Conservation (phyloP, 352 stramenopile genomes). For the Peronospora belbahrii region DNA sequence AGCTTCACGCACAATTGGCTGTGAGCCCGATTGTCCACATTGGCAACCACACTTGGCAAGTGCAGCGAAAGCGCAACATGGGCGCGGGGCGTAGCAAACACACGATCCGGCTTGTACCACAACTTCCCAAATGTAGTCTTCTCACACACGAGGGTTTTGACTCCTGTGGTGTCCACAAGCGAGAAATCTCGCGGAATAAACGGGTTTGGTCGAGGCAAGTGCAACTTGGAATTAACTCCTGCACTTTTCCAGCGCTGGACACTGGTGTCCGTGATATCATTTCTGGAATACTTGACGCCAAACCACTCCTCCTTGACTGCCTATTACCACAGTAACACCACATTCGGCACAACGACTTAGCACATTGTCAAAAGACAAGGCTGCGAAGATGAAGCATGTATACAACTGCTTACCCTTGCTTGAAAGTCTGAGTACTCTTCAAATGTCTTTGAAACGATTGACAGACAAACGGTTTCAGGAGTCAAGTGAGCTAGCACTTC, state of each 20-base stretch:
- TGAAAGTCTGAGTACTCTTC: conserved; percentile 31
- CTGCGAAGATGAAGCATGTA: neutral
- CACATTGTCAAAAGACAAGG: neutral
- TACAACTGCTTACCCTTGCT: conserved; percentile 17
- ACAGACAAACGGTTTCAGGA: conserved; percentile 41
- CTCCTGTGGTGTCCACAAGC: conserved; percentile 29
- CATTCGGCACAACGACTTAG: conserved; percentile 2
- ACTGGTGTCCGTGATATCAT: conserved; percentile 27
- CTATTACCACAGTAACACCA: conserved; percentile 10
- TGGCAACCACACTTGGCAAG: conserved; percentile 40
- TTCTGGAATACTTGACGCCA: conserved; percentile 43
- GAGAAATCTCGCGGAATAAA: conserved; percentile 69
- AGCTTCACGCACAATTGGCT: conserved; percentile 57
- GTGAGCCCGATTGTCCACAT: conserved; percentile 30
- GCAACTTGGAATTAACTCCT: conserved; percentile 33
- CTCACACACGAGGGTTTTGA: conserved; percentile 25
- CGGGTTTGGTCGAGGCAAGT: conserved; percentile 50
- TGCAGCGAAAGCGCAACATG: conserved; percentile 48
- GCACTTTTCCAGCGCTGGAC: conserved; percentile 36
- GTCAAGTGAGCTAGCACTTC: conserved; percentile 40
- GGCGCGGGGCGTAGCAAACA: conserved; percentile 54
- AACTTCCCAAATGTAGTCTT: conserved; percentile 40
- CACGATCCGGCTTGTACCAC: conserved; percentile 55
- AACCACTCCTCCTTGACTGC: conserved; percentile 56
- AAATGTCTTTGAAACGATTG: conserved; percentile 42